Conservation (phyloP, 352 stramenopile species). For the Elongisporangium undulatum region DNA sequence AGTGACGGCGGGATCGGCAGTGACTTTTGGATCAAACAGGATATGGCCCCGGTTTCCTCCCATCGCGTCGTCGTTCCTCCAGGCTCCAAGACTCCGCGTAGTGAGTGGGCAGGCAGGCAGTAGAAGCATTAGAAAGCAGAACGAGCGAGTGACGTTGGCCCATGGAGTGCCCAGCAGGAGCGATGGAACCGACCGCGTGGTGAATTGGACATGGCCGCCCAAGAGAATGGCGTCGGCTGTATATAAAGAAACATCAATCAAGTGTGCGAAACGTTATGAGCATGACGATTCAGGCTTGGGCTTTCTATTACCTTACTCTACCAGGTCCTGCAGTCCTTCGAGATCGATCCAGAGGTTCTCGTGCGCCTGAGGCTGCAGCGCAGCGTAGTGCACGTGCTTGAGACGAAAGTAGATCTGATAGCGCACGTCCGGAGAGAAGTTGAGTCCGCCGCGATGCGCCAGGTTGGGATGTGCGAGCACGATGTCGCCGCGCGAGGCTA, state of each 20-base stretch:
- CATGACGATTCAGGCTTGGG: too few relatives aligned
- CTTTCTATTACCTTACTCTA: too few relatives aligned
- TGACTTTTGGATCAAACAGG: background rate
- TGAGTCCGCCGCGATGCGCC: conserved; percentile 69
- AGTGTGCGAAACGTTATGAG: background rate
- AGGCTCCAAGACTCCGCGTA: background rate
- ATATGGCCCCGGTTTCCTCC: background rate
- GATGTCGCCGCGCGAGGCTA: conserved; percentile 50
- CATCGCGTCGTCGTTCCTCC: background rate
- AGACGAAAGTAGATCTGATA: conserved; percentile 85
- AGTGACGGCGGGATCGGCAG: background rate
- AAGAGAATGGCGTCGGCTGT: background rate
- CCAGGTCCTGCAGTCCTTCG: conserved; percentile 34
- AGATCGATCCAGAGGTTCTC: conserved; percentile 49
- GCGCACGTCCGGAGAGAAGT: conserved; percentile 76
- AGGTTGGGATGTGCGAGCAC: conserved; percentile 73
- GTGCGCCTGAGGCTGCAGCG: conserved; percentile 17
- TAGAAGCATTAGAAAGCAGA: background rate
- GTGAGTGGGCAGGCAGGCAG: background rate
- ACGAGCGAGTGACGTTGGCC: background rate
- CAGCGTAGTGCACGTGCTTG: conserved; percentile 57
- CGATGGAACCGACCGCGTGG: background rate
- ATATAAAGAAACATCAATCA: background rate
- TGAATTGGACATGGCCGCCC: background rate
- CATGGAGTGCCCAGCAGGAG: background rate